Conservation (phyloP, 1,284 basidiomycete genomes). For the Leucocoprinus gongylophorus region DNA sequence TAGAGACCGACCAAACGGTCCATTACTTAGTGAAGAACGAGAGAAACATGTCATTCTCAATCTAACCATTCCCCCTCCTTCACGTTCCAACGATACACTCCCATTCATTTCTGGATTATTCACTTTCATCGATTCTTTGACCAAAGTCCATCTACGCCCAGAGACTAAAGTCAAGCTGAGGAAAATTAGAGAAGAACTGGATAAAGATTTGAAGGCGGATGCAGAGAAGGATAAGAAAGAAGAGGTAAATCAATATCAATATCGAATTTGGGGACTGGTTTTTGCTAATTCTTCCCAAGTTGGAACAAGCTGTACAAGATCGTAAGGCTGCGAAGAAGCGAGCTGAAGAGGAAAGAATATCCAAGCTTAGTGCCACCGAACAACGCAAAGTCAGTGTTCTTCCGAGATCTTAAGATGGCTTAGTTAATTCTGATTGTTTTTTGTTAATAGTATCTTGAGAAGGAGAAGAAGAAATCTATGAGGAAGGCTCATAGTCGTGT, state of each 20-base stretch:
- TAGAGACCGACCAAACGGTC: slow-evolving; percentile 52
- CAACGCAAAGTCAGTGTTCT: slow-evolving; percentile 60
- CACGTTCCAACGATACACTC: slow-evolving; percentile 42
- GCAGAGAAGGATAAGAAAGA: slow-evolving; percentile 64
- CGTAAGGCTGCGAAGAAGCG: slow-evolving; percentile 68
- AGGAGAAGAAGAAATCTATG: slow-evolving; percentile 64
- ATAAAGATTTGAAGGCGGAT: slow-evolving; percentile 62
- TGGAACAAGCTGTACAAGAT: slow-evolving; percentile 48
- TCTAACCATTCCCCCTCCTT: slow-evolving; percentile 49
- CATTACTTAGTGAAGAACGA: slow-evolving; percentile 41
- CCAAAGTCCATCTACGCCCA: slow-evolving; percentile 58
- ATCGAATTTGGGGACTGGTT: background rate
- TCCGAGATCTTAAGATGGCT: background rate
- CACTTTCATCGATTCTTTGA: slow-evolving; percentile 64
- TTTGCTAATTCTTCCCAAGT: slow-evolving; percentile 1
- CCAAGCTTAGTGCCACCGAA: slow-evolving; percentile 71
- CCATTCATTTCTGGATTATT: slow-evolving; percentile 64
- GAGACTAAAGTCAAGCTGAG: slow-evolving; percentile 74
- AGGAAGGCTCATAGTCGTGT: slow-evolving; percentile 64
- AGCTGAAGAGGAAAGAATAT: slow-evolving; percentile 64
- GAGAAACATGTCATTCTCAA: slow-evolving; percentile 70
- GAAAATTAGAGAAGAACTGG: slow-evolving; percentile 64
- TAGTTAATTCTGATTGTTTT: slow-evolving; percentile 1
- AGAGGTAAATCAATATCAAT: slow-evolving; percentile 36
- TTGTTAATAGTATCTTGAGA: slow-evolving; percentile 52